These are phyloP conservation scores for Rubia balearica DNA, from an alignment of 305 asterid species.

Conservation along the genomic window DNA sequence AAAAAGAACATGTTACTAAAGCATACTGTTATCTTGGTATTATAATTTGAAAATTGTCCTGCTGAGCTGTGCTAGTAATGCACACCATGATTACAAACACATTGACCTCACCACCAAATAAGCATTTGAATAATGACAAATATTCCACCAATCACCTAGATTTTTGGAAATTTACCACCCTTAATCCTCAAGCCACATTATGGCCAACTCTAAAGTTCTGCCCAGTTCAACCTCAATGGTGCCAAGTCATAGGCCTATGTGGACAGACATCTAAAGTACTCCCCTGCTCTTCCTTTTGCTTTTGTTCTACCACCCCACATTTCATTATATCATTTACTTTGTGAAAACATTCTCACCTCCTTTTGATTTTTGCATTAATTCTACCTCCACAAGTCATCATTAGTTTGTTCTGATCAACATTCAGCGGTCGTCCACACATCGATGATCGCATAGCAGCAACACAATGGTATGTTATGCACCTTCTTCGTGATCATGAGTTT, in stretches of 20 bases:
- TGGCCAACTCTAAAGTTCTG: slow-evolving; percentile 18
- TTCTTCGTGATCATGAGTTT: slow-evolving; percentile 21
- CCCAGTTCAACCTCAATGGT: slow-evolving; percentile 6
- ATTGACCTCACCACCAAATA: slow-evolving; percentile 36
- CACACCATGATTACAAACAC: slow-evolving; percentile 54
- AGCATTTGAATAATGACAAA: slow-evolving; percentile 22
- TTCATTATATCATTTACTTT: slow-evolving; percentile 56
- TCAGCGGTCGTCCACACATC: slow-evolving; percentile 26
- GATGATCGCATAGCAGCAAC: slow-evolving; percentile 48
- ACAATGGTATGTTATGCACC: slow-evolving; percentile 47
- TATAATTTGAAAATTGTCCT: slow-evolving; percentile 6
- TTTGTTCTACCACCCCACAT: slow-evolving; percentile 57
- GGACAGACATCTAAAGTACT: slow-evolving; percentile 39
- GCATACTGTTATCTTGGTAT: slow-evolving; percentile 2
- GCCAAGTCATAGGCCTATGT: slow-evolving; percentile 69
- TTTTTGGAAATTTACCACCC: slow-evolving; percentile 20
- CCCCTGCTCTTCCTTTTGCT: slow-evolving; percentile 45
- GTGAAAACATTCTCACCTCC: slow-evolving; percentile 33
- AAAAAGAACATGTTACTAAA: slow-evolving; percentile 32
- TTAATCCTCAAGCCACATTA: slow-evolving; percentile 17
- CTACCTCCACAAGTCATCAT: slow-evolving; percentile 26
- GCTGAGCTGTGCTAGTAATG: slow-evolving; percentile 19
- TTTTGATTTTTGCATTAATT: slow-evolving; percentile 39
- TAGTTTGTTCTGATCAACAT: slow-evolving; percentile 26
- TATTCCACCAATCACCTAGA: slow-evolving; percentile 22